Base-by-base conservation (phyloP, 768 basidiomycete genomes). In the Podaxis sp. region DNA sequence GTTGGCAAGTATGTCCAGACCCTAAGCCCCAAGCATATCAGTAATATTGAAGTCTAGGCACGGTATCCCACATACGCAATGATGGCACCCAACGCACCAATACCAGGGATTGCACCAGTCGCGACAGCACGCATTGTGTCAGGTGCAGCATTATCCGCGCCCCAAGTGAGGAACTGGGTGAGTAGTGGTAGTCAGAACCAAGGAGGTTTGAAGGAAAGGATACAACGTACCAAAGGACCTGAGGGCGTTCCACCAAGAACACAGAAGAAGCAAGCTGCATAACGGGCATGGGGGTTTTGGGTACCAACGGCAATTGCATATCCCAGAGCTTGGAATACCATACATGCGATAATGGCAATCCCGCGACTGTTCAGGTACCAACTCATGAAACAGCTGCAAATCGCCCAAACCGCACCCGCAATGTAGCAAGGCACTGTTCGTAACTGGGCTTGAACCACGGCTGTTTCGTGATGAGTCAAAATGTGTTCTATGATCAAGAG, bases 361-460 rank as follows among this genome's bases (percentile, higher is more conserved):
- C 72, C 75, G 15, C 79, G 75, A 57, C 76, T 71, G 51, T 72
- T 74, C 6, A 74, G 68, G n/a, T 76, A 75, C 57, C 74, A 78
- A 57, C 77, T 76, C 26, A 68, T 60, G 65, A 76, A 82, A 13
- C 75, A 69, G 30, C 65, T 68, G 22, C 71, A 39, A 24, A 82
- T 55, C 1, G 80, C 73, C 77, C 80, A 82, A 38, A 78, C 72
- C 4, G 72, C 76, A 17, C 75, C 77, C 3, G 76, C 76, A n/a
- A 79, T 61, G 60, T 79, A 82, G 3, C 80, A 79, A 0, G 81
- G 81, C 1, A 83, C 82, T n/a, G 81, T 82, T 3, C 79, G 76
- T 12, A 83, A 74, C 63, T 83, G 81, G 1, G 78, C 74, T 66
- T 82, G 71, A 12, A 83, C 76, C 7, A 75, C 74, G 48, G 78